Evolutionary conservation across 2,329 filamentous ascomycete genomes (phyloP), one percentile per base, ranked within the genome.

Genomic region (Ilyonectria sp.): DNA sequence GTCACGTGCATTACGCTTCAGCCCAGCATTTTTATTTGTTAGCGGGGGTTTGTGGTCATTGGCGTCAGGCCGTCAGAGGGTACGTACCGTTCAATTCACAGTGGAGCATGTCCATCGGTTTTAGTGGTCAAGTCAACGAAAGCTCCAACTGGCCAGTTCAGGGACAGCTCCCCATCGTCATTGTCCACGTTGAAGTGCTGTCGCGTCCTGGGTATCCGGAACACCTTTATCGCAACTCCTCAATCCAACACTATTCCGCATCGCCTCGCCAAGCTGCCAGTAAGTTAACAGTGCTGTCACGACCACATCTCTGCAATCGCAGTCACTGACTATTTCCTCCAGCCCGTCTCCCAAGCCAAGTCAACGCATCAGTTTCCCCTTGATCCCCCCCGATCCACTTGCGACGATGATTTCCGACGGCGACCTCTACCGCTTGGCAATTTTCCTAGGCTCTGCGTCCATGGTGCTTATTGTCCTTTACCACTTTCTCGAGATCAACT

Each of bases 401-500:
- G 67, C 77, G 85, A 93, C 77, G 55, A 99, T 99, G 96, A 98
- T 99, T 80, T 92, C 95, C 80, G 96, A 99, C 90, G 86, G 88
- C 81, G 91, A 96, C 73, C 91, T 99, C 76, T 98, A 98, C 87
- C 89, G 89, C 70, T 90, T 99, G 33, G 95, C 96, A 81, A 91
- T 98, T 81, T 95, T 98, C 81, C 93, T 99, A 67, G 96, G 96
- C 84, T 93, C 91, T 62, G 89, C 91, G 46, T 91, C 95, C 70
- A 95, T 98, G 93, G 86, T 98, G 50, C 88, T 99, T 69, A 98
- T 98, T 73, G 91, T 99, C 33, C 83, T 97, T 31, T 98, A 99
- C 83, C 94, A 98, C 82, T 98, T 97, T 84, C 91, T 99, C 76
- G 95, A 98, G 81, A 89, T 97, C 85, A 98, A 99, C 79, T 90